Base-by-base conservation (phyloP, 2,329 filamentous ascomycete genomes). In the Metarhizium humberi region DNA sequence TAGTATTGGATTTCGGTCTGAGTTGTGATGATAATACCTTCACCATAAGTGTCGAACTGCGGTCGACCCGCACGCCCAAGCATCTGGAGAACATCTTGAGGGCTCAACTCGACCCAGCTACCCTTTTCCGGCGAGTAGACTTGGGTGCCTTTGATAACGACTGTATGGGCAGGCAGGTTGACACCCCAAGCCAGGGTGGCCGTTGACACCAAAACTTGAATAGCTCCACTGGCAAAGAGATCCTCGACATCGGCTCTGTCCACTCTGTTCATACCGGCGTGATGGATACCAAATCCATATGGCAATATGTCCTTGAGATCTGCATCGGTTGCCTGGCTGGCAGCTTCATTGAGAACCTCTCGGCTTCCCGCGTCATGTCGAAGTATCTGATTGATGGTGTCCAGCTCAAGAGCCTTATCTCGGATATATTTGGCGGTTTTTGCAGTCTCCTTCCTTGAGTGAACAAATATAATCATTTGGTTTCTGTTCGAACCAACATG, bases 101-200 rank as follows among this genome's bases (percentile, higher is more conserved):
- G 94, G 66, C 92, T 96, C 54, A 99, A 74, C 69, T 99, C 95
- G 20, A 99, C 92, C 92, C 94, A 99, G 70, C 89, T 94, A 75
- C 94, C 94, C 75, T 96, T 97, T 69, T 99, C 94, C 0, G 94
- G 94, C 0, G 94, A 97, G 73, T 99, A 99, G 20, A 99, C 87
- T 67, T 96, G 91, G 1, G 94, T 99, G 55, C 94, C 94, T 73
- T 99, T 99, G 77, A 99, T 99, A 67, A 99, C 92, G 66, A 99
- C 94, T 1, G 94, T 97, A 67, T 99, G 94, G 2, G 94, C 94
- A 4, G 94, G 94, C 67, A 99, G 75, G 71, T 99, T 99, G 67
- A 99, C 94, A 83, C 94, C 94, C 94, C 94, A 99, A 29, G 94
- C 94, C 53, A 99, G 78, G n/a, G 94, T 99, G 43, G 95, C 92